Conservation (phyloP, 2,329 filamentous ascomycete species). For the Stemphylium beticola region DNA sequence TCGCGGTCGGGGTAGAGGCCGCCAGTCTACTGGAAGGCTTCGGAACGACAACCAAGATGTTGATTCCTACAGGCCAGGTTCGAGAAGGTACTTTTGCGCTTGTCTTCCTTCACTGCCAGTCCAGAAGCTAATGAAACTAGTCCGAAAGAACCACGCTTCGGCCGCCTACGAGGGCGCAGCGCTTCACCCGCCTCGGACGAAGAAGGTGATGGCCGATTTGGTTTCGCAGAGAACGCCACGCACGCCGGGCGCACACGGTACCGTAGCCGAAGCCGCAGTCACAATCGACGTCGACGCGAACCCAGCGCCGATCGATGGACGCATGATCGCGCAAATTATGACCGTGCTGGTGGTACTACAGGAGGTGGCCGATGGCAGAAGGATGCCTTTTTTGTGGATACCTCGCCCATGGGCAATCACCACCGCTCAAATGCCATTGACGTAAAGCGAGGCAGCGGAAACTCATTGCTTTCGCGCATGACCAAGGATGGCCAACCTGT, state of each 20-base stretch:
- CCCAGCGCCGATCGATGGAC: slow-evolving; percentile 39
- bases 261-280: slow-evolving; percentile 49
- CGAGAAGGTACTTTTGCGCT: slow-evolving; percentile 26
- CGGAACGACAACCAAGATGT: slow-evolving; percentile 25
- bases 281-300: slow-evolving; percentile 27
- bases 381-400: slow-evolving; percentile 36
- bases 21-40: slow-evolving; percentile 19
- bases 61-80: slow-evolving; percentile 42
- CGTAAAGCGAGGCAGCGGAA: slow-evolving; percentile 23
- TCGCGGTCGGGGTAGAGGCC: slow-evolving; percentile 22
- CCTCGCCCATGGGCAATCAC: slow-evolving; percentile 52
- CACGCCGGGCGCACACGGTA: slow-evolving; percentile 53
- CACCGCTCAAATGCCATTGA: slow-evolving; percentile 53
- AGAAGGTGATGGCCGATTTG: slow-evolving; percentile 56
- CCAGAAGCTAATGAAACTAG: slow-evolving; percentile 19
- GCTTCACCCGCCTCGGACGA: slow-evolving; percentile 60
- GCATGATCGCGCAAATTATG: slow-evolving; percentile 39
- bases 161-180: slow-evolving; percentile 64
- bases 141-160: slow-evolving; percentile 45
- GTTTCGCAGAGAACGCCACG: slow-evolving; percentile 56
- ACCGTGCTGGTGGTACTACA: slow-evolving; percentile 18
- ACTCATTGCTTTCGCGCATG: slow-evolving; percentile 41
- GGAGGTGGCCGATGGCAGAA: slow-evolving; percentile 36
- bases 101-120: not conserved
- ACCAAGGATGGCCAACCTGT: slow-evolving; percentile 44